These are phyloP conservation scores for Chaetomium cochliodes DNA, from an alignment of 495 filamentous ascomycete genomes.

Conservation along the genomic window DNA sequence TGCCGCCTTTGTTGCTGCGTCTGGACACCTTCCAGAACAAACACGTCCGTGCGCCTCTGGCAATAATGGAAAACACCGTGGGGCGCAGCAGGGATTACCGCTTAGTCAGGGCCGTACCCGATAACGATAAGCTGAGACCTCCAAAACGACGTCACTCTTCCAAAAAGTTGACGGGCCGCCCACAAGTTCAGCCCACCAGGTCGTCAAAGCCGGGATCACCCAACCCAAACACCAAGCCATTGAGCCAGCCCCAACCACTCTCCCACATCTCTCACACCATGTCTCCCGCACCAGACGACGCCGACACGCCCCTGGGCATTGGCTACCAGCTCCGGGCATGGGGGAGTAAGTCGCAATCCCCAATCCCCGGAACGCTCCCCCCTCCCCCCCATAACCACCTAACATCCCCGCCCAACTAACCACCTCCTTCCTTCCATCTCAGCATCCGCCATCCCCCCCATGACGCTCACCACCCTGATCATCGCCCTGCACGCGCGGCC, in stretches of 20 bases:
- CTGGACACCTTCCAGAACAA: background rate
- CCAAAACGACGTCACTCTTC: too few relatives aligned
- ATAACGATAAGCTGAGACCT: too few relatives aligned
- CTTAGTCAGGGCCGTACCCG: too few relatives aligned
- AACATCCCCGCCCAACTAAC: background rate
- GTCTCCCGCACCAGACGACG: conserved; percentile 34
- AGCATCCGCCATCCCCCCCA: conserved; percentile 81
- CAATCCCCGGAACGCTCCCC: background rate
- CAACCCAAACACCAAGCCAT: background rate
- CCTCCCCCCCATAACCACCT: too few relatives aligned
- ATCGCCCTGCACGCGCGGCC: conserved; percentile 74
- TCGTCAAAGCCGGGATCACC: background rate
- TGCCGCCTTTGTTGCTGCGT: too few relatives aligned
- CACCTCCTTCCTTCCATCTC: conserved; percentile 7
- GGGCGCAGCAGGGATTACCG: too few relatives aligned
- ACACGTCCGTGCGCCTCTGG: background rate
- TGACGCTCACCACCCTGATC: conserved; percentile 74
- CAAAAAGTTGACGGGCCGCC: background rate
- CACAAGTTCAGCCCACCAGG: too few relatives aligned
- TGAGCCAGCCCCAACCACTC: background rate
- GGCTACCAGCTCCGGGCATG: conserved; percentile 58
- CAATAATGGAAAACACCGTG: too few relatives aligned
- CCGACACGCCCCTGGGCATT: conserved; percentile 49
- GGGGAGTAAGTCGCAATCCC: conserved; percentile 62
- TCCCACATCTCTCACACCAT: background rate